Conservation (phyloP, 2,329 filamentous ascomycete species). For the Cordyceps cicadae region DNA sequence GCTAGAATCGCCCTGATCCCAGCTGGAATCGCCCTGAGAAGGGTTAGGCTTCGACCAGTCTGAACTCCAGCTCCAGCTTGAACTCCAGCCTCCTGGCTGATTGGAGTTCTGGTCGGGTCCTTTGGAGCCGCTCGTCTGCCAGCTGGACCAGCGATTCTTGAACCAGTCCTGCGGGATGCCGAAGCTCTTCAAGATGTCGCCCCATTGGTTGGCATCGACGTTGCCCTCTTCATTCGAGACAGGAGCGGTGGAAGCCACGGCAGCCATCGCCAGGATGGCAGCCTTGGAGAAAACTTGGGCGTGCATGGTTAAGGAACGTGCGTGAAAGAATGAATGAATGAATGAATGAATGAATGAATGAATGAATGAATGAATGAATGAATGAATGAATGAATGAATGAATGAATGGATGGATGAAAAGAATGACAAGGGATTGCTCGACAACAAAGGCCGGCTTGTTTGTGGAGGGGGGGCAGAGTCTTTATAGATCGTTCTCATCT, state of each 20-base stretch:
- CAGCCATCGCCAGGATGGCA: conserved; percentile 5
- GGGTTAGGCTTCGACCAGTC: too few species aligned
- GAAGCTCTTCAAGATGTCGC: too few species aligned
- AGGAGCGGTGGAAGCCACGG: background rate
- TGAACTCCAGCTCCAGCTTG: too few species aligned
- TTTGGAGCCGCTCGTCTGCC: background rate
- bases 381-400: background rate
- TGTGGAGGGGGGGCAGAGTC: background rate
- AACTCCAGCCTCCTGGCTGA: too few species aligned
- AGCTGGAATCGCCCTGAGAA: too few species aligned
- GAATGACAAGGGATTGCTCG: background rate
- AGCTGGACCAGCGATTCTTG: background rate
- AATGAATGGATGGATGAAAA: background rate
- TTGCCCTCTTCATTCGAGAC: background rate
- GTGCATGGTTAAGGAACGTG: background rate
- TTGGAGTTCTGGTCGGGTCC: too few species aligned
- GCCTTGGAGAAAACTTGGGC: background rate
- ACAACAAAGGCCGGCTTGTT: background rate
- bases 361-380: background rate
- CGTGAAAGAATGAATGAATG: background rate
- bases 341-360: background rate
- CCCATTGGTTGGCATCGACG: too few species aligned
- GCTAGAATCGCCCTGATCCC: too few species aligned
- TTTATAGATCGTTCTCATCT: background rate
- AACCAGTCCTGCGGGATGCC: conserved; percentile 2